Base-by-base conservation (phyloP, 2,329 filamentous ascomycete species). In the Pseudocercospora fuligena region DNA sequence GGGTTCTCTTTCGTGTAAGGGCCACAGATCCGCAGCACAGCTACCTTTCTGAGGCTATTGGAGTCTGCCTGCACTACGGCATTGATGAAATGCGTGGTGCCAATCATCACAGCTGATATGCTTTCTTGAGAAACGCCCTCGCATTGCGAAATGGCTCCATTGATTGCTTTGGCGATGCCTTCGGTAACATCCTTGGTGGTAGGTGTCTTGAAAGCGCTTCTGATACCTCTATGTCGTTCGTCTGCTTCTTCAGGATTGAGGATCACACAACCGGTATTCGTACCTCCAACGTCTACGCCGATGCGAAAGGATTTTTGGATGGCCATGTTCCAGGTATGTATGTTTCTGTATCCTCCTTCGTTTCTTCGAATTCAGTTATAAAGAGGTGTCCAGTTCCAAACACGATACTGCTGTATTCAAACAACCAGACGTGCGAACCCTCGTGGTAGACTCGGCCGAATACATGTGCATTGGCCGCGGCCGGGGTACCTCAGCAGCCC, bases 41-140 rank as follows among this genome's bases (percentile, higher is more conserved):
- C 56, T 7, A 59, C 56, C 36, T 23, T 3, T 4, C 56, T 21
- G 2, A 59, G 29, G n/a, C 36, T 59, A 3, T 25, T 21, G 2
- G 31, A 36, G 25, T 59, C 56, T 25, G 56, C 56, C 19, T 59
- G 56, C 14, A 59, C 56, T 12, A 59, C 56, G 27, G 56, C 56
- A 40, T 59, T 59, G 56, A 59, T 59, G 56, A 59, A 59, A 23
- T 59, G 56, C 9, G 56, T 59, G 29, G 56, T 59, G 9, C 56
- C 56, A n/a, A 59, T 40, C 56, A 59, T 59, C 16, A 59, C 56
- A 6, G 56, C 56, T 11, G 56, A 59, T 16, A 59, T 59, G 19
- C 36, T 59, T 19, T 59, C 56, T 59, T 40, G 31, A 5, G 29
- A 59, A 36, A 59, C 2, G 19, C 36, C 29, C 27, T 59, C 36